Evolutionary conservation across 1,284 basidiomycete species (phyloP), one percentile per base, ranked within the genome.

Genomic region (Coniferiporia sulphurascens): DNA sequence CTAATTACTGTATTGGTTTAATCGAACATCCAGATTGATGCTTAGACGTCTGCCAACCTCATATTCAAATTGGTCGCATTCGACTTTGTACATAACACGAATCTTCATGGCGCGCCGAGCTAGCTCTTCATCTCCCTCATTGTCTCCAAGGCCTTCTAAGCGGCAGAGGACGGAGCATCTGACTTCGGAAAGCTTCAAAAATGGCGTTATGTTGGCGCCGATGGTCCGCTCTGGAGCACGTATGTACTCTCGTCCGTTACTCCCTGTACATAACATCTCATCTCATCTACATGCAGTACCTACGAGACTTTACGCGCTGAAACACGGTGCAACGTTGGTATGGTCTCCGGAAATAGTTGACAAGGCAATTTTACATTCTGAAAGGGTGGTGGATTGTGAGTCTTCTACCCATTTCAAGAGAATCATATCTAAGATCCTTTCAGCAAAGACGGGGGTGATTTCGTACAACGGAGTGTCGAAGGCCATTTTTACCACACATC

Each of bases 291-390:
- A 43, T 48, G 21, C 66, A 92, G 89, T 94, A 35, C 91, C 89
- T 0, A 92, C 89, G 4, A 86, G 94, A 44, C 73, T 96, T 15
- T 88, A 94, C 64, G 87, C 93, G 7, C 79, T 99, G 48, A 94
- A 96, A 67, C 90, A 98, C 69, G 96, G 96, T 1, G 96, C 96
- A 2, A 87, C 88, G 13, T 80, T 99, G 4, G 96, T 99, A 0
- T 99, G 97, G 97, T 89, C 92, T 9, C 97, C 96, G 0, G 97
- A 99, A 71, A 90, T 94, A 49, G 90, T 99, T 5, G 97, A 99
- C 74, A 93, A 91, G 72, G 97, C 97, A 12, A 95, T 99, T 60
- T 79, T 99, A 49, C 92, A 95, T 58, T 77, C 91, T 0, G 82
- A 87, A 64, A 81, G 96, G 57, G 82, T 79, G 21, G 93, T 98